Evolutionary conservation across 2,329 filamentous ascomycete genomes (phyloP).

Genomic region (Graphiopsis chlorocephala): DNA sequence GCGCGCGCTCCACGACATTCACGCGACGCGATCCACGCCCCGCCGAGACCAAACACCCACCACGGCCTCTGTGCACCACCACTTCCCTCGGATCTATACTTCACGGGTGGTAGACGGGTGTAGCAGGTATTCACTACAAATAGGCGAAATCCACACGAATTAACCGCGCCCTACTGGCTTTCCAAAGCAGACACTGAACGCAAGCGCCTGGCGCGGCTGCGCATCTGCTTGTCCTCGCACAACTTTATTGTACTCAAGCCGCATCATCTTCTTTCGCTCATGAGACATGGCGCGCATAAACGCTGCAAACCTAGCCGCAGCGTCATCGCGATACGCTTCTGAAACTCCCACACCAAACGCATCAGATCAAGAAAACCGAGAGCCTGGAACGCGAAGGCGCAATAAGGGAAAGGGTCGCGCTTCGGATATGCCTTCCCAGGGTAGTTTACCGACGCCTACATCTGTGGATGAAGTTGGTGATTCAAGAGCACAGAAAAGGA

Average conservation of each 20-base stretch:
- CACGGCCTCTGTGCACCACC: neutral
- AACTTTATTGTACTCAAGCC: neutral
- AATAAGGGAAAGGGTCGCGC: constrained; percentile 45
- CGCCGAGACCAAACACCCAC: neutral
- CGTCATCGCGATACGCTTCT: constrained; percentile 23
- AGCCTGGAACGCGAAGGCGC: constrained; percentile 25
- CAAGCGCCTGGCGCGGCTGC: neutral
- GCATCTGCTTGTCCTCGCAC: neutral
- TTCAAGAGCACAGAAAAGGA: constrained; percentile 28
- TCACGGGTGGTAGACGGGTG: neutral
- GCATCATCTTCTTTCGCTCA: neutral
- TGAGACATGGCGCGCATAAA: constrained; percentile 30
- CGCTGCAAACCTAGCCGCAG: constrained; percentile 10
- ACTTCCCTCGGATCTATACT: neutral
- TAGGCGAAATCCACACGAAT: neutral
- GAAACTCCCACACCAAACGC: constrained; percentile 19
- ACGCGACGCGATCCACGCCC: neutral
- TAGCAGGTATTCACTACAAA: neutral
- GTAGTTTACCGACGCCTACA: constrained; percentile 38
- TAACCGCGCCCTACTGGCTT: neutral
- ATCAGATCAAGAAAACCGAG: constrained; percentile 46
- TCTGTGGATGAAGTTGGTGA: constrained; percentile 29
- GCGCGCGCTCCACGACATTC: neutral
- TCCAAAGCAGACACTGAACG: neutral
- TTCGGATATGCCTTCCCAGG: constrained; percentile 37